Evolutionary conservation across 768 basidiomycete genomes (phyloP).

Genomic region (Xanthoconium stramineum): DNA sequence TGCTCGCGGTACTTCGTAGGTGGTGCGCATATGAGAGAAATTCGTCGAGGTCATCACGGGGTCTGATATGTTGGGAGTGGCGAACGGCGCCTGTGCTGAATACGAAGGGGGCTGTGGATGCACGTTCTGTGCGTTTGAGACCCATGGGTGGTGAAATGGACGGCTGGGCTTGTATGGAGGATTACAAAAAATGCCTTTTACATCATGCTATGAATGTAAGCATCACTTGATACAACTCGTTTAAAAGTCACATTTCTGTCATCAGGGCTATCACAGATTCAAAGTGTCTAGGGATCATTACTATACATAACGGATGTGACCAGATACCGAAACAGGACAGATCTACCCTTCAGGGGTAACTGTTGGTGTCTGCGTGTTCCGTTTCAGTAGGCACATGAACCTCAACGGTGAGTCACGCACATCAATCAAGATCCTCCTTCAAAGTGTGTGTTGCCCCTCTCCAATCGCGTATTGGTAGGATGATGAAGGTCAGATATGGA

Average conservation of each 20-base stretch:
- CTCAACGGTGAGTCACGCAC: slow-evolving; percentile 2
- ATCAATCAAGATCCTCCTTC: background rate
- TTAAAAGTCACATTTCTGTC: slow-evolving; percentile 49
- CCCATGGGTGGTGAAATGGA: too few species aligned
- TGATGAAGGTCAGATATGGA: background rate
- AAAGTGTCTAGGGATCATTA: background rate
- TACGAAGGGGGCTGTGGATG: too few species aligned
- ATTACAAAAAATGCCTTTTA: slow-evolving; percentile 55
- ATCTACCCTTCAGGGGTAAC: background rate
- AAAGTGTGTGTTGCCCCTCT: background rate
- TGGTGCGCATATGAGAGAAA: too few species aligned
- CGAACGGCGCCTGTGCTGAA: too few species aligned
- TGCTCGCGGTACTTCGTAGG: too few species aligned
- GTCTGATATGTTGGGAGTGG: too few species aligned
- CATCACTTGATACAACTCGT: background rate
- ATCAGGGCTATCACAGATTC: too few species aligned
- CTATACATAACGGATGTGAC: background rate
- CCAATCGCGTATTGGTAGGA: background rate
- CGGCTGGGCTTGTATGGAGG: too few species aligned
- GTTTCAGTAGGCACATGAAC: slow-evolving; percentile 3
- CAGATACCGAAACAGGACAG: background rate
- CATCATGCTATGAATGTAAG: slow-evolving; percentile 54
- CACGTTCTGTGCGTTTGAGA: too few species aligned
- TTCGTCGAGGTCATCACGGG: too few species aligned
- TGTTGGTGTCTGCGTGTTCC: background rate